phyloP scores from a whole-genome alignment of 2,329 filamentous ascomycete species.

The Chrysosporium keratinophilum region DNA sequence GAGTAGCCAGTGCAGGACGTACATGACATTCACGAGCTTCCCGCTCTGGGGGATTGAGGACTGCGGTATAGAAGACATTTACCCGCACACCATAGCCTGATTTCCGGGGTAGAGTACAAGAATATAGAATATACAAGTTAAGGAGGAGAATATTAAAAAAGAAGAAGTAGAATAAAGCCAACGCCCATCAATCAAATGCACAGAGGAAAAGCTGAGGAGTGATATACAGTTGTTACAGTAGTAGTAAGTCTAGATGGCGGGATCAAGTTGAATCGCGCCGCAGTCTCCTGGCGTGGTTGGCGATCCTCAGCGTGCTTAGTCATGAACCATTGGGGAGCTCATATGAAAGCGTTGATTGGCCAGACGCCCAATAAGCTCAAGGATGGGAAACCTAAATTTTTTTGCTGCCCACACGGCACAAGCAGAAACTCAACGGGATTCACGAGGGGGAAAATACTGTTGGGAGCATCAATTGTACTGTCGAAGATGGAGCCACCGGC shows the following conservation, averaged over 20 bases:
- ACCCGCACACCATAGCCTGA: conserved; percentile 22
- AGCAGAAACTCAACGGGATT: neutral
- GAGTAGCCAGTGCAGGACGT: conserved; percentile 17
- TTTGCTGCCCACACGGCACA: neutral
- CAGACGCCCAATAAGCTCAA: neutral
- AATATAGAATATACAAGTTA: neutral
- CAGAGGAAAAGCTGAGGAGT: neutral
- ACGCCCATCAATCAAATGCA: conserved; percentile 1
- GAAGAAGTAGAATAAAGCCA: conserved; percentile 1
- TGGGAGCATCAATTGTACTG: neutral
- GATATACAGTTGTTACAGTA: neutral
- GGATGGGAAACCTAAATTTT: conserved; percentile 6
- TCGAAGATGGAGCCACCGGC: conserved; percentile 33
- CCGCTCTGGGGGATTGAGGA: conserved; percentile 33
- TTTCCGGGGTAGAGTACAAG: neutral
- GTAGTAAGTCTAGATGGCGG: neutral
- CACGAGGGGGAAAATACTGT: neutral
- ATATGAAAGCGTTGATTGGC: conserved; percentile 6
- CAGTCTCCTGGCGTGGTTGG: neutral
- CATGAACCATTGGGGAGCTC: neutral
- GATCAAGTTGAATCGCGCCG: neutral
- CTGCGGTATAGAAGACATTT: conserved; percentile 34
- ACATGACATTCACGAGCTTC: conserved; percentile 40
- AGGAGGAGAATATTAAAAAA: neutral
- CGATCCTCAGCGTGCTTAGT: conserved; percentile 7